Evolutionary conservation across 2,329 filamentous ascomycete species (phyloP).

Genomic region (Pseudocercospora fuligena): DNA sequence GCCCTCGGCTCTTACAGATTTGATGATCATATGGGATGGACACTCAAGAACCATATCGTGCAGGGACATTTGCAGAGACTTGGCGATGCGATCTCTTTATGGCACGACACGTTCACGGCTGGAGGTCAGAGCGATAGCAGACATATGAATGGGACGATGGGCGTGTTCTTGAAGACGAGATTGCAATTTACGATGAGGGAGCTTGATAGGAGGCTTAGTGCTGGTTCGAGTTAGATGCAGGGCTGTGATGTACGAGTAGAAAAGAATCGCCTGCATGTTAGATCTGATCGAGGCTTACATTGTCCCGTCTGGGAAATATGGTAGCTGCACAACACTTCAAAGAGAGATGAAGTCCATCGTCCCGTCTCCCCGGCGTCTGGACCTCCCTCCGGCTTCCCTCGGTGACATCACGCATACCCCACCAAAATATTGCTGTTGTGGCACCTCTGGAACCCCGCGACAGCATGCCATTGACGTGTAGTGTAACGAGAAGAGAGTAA

Average conservation of each 20-base stretch:
- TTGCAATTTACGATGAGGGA: constrained; percentile 24
- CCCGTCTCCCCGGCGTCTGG: constrained; percentile 3
- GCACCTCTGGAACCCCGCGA: not conserved
- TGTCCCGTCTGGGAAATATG: no score
- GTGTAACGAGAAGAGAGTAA: not conserved
- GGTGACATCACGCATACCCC: constrained; percentile 11
- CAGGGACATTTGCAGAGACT: constrained; percentile 27
- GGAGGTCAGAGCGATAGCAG: constrained; percentile 13
- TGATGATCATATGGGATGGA: constrained; percentile 24
- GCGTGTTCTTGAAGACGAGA: constrained; percentile 15
- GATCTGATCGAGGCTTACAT: no score
- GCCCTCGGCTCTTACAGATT: constrained; percentile 23
- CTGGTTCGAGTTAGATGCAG: not conserved
- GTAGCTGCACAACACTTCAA: not conserved
- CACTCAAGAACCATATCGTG: constrained; percentile 28
- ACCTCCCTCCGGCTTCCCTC: not conserved
- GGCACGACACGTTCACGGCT: constrained; percentile 15
- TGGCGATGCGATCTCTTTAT: constrained; percentile 18
- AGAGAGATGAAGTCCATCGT: not conserved
- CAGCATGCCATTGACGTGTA: constrained; percentile 4
- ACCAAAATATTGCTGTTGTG: not conserved
- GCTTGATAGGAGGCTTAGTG: constrained; percentile 16
- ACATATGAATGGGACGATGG: constrained; percentile 21
- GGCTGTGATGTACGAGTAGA: not conserved
- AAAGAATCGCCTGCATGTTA: not conserved